phyloP scores from a whole-genome alignment of 176 grass and related monocot species.

The Cenchrus fungigraminus region DNA sequence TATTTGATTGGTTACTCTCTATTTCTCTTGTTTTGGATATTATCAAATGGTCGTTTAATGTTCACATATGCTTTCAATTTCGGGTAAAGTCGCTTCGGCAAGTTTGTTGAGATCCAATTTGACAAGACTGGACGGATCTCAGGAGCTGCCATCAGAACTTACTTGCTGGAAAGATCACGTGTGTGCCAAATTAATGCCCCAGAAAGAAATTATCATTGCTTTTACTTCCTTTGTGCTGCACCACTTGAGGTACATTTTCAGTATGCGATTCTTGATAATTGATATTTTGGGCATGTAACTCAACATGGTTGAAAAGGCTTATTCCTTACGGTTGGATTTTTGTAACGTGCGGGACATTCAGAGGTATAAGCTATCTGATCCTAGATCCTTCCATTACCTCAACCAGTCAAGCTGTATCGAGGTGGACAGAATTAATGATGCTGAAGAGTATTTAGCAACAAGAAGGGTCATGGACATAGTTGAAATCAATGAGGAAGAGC shows the following conservation, averaged over 20 bases:
- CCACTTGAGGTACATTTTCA: conserved; percentile 72
- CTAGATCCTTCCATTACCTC: conserved; percentile 89
- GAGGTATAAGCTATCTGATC: conserved; percentile 76
- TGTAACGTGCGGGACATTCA: conserved; percentile 63
- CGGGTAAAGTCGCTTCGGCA: conserved; percentile 88
- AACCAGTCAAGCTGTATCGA: conserved; percentile 97
- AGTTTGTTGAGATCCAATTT: conserved; percentile 99
- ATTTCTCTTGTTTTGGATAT: conserved; percentile 36
- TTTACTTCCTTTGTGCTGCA: conserved; percentile 93
- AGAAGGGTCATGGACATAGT: conserved; percentile 99
- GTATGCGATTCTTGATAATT: conserved; percentile 18
- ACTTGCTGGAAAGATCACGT: conserved; percentile 98
- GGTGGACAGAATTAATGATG: conserved; percentile 92
- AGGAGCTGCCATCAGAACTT: conserved; percentile 98
- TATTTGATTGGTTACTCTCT: conserved; percentile 32
- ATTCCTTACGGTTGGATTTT: conserved; percentile 22
- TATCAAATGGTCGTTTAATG: conserved; percentile 40
- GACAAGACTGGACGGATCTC: conserved; percentile 96
- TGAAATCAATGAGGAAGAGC: conserved; percentile 95
- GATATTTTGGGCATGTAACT: background rate
- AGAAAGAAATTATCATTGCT: conserved; percentile 99
- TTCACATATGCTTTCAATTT: conserved; percentile 39
- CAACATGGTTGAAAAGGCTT: conserved; percentile 24
- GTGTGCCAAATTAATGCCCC: conserved; percentile 99
- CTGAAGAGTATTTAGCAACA: conserved; percentile 97